A percentile compares a stretch with the other conserved stretches of the same genome.
phyloP scores from a whole-genome alignment of 1,139 yeast genomes.

The Geotrichum fermentans region DNA sequence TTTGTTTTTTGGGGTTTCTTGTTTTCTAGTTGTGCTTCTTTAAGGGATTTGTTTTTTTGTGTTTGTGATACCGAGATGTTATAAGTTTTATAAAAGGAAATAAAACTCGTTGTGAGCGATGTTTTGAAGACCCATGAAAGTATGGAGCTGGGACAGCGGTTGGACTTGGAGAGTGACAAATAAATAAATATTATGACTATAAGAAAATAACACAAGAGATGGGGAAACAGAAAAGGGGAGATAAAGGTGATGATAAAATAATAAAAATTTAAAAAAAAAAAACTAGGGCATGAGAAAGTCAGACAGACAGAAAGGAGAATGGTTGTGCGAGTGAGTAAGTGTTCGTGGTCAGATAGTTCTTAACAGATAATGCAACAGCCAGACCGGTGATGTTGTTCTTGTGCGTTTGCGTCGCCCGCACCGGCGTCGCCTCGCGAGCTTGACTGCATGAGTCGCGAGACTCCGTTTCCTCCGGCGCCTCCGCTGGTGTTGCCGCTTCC shows the following conservation, averaged over 20 bases:
- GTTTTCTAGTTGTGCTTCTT: too few species aligned
- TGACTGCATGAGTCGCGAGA: not conserved
- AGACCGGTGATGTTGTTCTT: not conserved
- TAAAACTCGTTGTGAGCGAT: too few species aligned
- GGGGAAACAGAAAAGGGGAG: not conserved
- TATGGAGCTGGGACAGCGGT: not conserved
- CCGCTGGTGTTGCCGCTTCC: not conserved
- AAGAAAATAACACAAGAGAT: not conserved
- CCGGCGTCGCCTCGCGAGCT: not conserved
- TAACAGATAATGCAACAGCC: constrained; percentile 7
- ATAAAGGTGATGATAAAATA: too few species aligned
- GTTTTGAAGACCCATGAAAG: too few species aligned
- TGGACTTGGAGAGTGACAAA: not conserved
- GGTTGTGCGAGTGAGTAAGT: too few species aligned
- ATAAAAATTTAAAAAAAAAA: too few species aligned
- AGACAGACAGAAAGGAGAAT: too few species aligned
- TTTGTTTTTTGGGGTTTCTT: not conserved
- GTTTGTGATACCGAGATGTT: too few species aligned
- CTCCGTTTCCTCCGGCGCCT: not conserved
- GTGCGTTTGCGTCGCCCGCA: not conserved
- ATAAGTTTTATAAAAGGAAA: too few species aligned
- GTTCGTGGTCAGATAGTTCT: too few species aligned
- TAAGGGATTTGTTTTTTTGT: too few species aligned
- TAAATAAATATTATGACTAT: not conserved
- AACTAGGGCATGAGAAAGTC: not conserved